These are phyloP conservation scores for Galeopsis tetrahit DNA, from an alignment of 257 asterid genomes.

Conservation along the genomic window DNA sequence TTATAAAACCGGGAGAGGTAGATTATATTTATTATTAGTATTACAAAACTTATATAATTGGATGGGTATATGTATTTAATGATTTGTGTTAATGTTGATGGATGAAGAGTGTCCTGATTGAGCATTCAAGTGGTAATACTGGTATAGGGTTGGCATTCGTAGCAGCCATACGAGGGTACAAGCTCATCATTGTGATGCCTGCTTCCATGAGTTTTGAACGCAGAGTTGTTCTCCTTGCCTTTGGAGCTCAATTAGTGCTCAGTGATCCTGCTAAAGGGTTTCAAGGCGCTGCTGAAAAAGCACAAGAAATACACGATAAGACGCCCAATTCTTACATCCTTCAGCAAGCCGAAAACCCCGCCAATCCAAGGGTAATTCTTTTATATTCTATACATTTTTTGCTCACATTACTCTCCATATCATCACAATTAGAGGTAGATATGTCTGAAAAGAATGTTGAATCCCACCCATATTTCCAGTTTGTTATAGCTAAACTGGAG, in stretches of 20 bases:
- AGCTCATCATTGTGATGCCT: conserved; percentile 91
- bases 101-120: conserved; percentile 77
- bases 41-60: not conserved
- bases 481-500: too few species aligned
- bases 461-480: too few species aligned
- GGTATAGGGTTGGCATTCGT: conserved; percentile 97
- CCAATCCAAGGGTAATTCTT: conserved; percentile 77
- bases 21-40: not conserved
- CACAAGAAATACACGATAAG: conserved; percentile 75
- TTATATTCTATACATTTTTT: too few species aligned
- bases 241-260: conserved; percentile 89
- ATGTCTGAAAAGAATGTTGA: too few species aligned
- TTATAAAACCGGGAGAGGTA: conserved; percentile 89
- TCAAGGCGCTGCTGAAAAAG: conserved; percentile 82
- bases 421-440: too few species aligned
- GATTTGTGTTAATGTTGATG: too few species aligned
- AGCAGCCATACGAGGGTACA: conserved; percentile 89
- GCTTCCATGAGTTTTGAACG: conserved; percentile 91
- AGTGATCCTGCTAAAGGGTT: conserved; percentile 90
- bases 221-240: conserved; percentile 81
- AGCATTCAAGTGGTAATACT: conserved; percentile 94
- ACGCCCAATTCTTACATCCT: conserved; percentile 88
- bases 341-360: conserved; percentile 88
- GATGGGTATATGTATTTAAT: too few species aligned
- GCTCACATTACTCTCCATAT: too few species aligned